These are phyloP conservation scores for Mycena polygramma DNA, from an alignment of 768 basidiomycete genomes.

Conservation along the genomic window DNA sequence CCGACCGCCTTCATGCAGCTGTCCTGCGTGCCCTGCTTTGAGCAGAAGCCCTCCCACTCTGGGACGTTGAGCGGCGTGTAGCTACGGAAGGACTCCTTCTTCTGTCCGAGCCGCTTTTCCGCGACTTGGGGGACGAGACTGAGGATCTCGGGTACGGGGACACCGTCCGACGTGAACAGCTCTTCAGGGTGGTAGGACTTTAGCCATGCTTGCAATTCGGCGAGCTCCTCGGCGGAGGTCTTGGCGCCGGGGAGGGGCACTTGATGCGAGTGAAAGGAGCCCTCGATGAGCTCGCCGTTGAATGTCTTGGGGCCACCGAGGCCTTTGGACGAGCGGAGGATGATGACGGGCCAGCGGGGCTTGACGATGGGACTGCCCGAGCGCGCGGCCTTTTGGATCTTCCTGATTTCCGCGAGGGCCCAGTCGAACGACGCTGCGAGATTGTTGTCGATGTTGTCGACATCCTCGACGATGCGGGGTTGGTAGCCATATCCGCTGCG, in stretches of 20 bases:
- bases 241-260: slow-evolving; percentile 86
- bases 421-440: slow-evolving; percentile 88
- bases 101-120: slow-evolving; percentile 76
- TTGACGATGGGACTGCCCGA: slow-evolving; percentile 82
- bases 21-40: slow-evolving; percentile 67
- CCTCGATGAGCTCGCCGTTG: slow-evolving; percentile 81
- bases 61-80: slow-evolving; percentile 75
- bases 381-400: slow-evolving; percentile 86
- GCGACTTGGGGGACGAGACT: slow-evolving; percentile 65
- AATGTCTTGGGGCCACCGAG: slow-evolving; percentile 77
- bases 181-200: slow-evolving; percentile 76
- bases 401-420: slow-evolving; percentile 79
- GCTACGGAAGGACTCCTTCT: slow-evolving; percentile 75
- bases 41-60: slow-evolving; percentile 70
- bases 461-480: slow-evolving; percentile 82
- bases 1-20: slow-evolving; percentile 86
- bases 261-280: slow-evolving; percentile 89
- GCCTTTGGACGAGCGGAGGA: slow-evolving; percentile 90
- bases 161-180: slow-evolving; percentile 71
- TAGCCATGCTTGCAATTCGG: slow-evolving; percentile 79
- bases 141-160: slow-evolving; percentile 68
- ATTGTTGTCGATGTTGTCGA: slow-evolving; percentile 77
- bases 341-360: slow-evolving; percentile 92
- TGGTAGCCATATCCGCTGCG: slow-evolving; percentile 89
- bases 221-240: slow-evolving; percentile 72